Base-by-base conservation (phyloP, 2,329 filamentous ascomycete genomes). In the Aureobasidium subglaciale region DNA sequence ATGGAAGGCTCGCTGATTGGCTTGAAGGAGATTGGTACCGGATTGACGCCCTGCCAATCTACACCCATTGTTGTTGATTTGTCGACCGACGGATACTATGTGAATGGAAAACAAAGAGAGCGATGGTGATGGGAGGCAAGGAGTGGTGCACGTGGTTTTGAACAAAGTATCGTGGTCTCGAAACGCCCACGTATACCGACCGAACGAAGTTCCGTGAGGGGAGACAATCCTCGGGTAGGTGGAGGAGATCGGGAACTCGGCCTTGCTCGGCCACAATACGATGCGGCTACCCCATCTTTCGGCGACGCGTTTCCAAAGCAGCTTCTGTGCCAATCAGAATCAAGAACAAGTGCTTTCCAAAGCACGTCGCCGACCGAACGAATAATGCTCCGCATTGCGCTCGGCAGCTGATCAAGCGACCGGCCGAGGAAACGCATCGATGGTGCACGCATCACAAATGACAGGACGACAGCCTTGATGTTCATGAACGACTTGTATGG, bases 1-100 rank as follows among this genome's bases (percentile, higher is more conserved):
- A 68, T 58, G n/a, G 69, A 65, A 20, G 72, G 70, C 59, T 67
- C 62, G 37, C 59, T 68, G 25, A 69, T 71, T 15, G 64, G 67
- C 59, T 63, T 64, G 58, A 59, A 59, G 16, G 60, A 59, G 32
- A 61, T 55, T 16, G 48, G 48, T 29, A 52, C 48, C 48, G 48
- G 48, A n/a, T 52, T 52, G 48, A 11, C 48, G 20, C 48, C 48
- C 16, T 52, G 48, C 48, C 48, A 52, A 20, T 52, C 48, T 52
- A 52, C 48, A 52, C 48, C 48, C 48, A 52, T 52, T 15, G 22
- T 52, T 15, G 22, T 52, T 30, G n/a, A 40, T 52, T 10, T 52
- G 48, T 41, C 34, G 35, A 29, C 11, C n/a, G 7, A 8, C 13
- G n/a, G 29, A 52, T n/a, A 16, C 30, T 41, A 40, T 29, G 46